phyloP scores from a whole-genome alignment of 257 asterid genomes.

The Penstemon eatonii region DNA sequence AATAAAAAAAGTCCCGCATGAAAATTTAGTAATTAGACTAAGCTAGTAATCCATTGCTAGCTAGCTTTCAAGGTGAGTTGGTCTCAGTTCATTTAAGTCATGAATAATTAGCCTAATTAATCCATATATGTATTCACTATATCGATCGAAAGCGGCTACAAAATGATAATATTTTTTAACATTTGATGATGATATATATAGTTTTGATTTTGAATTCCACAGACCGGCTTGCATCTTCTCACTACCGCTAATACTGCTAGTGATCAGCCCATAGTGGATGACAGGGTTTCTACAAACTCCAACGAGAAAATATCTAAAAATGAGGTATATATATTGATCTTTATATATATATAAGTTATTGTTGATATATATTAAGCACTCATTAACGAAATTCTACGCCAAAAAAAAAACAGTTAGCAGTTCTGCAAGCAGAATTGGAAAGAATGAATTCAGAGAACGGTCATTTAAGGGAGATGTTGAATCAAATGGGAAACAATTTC shows the following conservation, averaged over 20 bases:
- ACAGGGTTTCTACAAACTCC: constrained; percentile 44
- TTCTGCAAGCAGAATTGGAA: constrained; percentile 68
- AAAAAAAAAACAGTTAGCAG: constrained; percentile 33
- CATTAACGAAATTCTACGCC: not conserved
- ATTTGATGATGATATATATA: not conserved
- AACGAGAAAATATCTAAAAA: constrained; percentile 50
- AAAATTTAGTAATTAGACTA: too few relatives aligned
- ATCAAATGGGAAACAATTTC: constrained; percentile 48
- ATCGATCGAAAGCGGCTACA: too few relatives aligned
- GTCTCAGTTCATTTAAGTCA: too few relatives aligned
- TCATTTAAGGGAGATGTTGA: constrained; percentile 45
- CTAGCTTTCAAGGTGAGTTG: too few relatives aligned
- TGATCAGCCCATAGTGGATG: constrained; percentile 63
- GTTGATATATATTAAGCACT: not conserved
- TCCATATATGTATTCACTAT: too few relatives aligned
- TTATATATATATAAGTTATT: not conserved
- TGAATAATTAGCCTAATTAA: too few relatives aligned
- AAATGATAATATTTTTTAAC: too few relatives aligned
- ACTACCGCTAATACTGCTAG: constrained; percentile 61
- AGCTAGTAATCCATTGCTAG: too few relatives aligned
- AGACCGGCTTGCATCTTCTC: constrained; percentile 81
- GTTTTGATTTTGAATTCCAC: not conserved
- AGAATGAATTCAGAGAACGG: constrained; percentile 56
- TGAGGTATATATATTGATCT: constrained; percentile 43
- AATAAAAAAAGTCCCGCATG: too few relatives aligned